phyloP scores from a whole-genome alignment of 495 filamentous ascomycete genomes.

The Rhypophila decipiens region DNA sequence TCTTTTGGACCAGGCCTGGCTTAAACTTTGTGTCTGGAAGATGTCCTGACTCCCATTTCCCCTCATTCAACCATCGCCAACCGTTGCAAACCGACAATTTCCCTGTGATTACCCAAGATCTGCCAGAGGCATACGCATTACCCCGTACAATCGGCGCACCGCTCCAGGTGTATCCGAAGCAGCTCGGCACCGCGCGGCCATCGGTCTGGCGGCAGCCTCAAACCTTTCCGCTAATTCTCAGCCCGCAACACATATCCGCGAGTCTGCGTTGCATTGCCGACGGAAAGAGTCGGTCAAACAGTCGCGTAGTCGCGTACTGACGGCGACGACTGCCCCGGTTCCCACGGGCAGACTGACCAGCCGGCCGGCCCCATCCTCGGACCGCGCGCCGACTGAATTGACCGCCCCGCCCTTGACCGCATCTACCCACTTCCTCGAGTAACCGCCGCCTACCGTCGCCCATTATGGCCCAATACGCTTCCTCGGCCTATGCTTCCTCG shows the following conservation, averaged over 20 bases:
- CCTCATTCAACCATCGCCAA: conserved; percentile 22
- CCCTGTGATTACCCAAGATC: not conserved
- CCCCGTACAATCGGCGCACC: not conserved
- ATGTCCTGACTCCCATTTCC: not conserved
- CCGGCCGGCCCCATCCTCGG: too few species aligned
- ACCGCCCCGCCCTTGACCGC: not conserved
- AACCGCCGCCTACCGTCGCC: not conserved
- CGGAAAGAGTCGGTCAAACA: not conserved
- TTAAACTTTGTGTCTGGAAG: not conserved
- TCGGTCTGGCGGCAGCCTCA: not conserved
- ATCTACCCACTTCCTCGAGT: not conserved
- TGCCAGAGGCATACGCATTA: conserved; percentile 1
- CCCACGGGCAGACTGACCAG: not conserved
- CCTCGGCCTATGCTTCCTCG: conserved; percentile 19
- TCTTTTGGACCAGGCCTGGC: not conserved
- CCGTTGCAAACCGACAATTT: conserved; percentile 27
- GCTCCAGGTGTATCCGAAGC: too few species aligned
- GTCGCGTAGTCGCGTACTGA: not conserved
- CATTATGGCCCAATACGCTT: conserved; percentile 27
- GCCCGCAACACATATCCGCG: not conserved
- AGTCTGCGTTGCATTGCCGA: not conserved
- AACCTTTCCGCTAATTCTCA: not conserved
- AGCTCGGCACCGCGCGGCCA: not conserved
- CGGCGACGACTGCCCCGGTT: too few species aligned
- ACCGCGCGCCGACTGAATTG: too few species aligned